phyloP scores from a whole-genome alignment of 208 protist genomes.

The Acanthamoeba castellanii region DNA sequence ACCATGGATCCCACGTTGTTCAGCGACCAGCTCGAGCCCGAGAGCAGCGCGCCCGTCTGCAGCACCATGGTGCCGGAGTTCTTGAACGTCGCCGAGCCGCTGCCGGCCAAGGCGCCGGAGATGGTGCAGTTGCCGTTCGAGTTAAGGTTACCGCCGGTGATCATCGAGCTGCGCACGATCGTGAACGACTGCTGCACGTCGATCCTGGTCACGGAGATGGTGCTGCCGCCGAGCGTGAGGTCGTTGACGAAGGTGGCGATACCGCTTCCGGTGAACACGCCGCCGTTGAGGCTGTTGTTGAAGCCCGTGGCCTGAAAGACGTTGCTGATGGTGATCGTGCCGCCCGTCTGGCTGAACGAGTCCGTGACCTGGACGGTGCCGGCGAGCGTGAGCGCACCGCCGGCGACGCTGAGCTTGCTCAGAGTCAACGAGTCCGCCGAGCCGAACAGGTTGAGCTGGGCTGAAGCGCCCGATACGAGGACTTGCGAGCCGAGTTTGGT shows the following conservation, averaged over 20 bases:
- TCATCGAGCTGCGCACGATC: background rate
- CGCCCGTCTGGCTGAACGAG: background rate
- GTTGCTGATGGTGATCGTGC: background rate
- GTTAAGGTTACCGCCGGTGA: slow-evolving; percentile 17
- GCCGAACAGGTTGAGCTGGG: background rate
- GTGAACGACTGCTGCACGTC: background rate
- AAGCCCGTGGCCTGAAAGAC: background rate
- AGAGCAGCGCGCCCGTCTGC: background rate
- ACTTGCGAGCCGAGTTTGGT: background rate
- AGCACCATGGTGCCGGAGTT: slow-evolving; percentile 25
- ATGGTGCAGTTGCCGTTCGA: slow-evolving; percentile 37
- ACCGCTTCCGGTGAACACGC: background rate
- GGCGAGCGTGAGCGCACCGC: background rate
- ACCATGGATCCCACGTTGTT: slow-evolving; percentile 40
- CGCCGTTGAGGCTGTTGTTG: background rate
- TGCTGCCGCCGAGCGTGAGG: slow-evolving; percentile 51
- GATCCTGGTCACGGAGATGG: background rate
- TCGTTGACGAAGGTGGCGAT: slow-evolving; percentile 17
- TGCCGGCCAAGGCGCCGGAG: background rate
- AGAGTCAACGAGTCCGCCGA: background rate
- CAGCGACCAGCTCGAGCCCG: background rate
- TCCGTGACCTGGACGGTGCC: background rate
- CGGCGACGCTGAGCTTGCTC: background rate
- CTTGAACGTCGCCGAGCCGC: slow-evolving; percentile 31
- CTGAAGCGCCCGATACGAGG: background rate